Evolutionary conservation across 1,139 yeast genomes (phyloP), one percentile per base, ranked within the genome.

Genomic region (Keqinozyma sinolaborantium): DNA sequence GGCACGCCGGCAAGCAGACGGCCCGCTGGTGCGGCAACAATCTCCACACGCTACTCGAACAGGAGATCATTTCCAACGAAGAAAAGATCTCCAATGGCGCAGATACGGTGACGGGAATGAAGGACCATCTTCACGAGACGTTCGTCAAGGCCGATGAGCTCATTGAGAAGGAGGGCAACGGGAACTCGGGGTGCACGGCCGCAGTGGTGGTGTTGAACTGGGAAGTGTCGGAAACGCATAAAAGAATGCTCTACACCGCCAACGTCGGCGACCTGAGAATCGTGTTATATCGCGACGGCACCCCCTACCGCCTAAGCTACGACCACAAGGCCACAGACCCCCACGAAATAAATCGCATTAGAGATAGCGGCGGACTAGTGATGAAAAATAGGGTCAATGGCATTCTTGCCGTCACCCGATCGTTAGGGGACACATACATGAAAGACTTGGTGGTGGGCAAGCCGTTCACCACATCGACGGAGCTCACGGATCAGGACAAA

Each of bases 1-100:
- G 99, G 10, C 99, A 92, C 60, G 98, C 97, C 3, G 99, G 99
- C 12, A 78, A 81, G 39, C 87, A 80, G 44, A 83, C 95, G 7
- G 95, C 98, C 2, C 79, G 94, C 46, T 92, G 95, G 95, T 88
- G 97, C 61, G 95, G 97, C 0, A 82, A 87, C 41, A 78, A 85
- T 47, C 60, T 92, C 39, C 97, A 92, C 55, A 56, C 69, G n/a
- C 53, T 81, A 30, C 55, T 84, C 31, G 84, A 77, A 37, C 68
- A 67, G 28, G 76, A 72, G 40, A 71, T 44, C 14, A 26, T 84
- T 13, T 16, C 33, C 10, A 40, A 36, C 25, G 48, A 45, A 27
- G 43, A 39, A 18, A 30, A 16, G 10, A 25, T 15, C 7, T 11
- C 15, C 9, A 26, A 26, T 26, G 18, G 13, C 8, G 9, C 28